Base-by-base conservation (phyloP, 2,329 filamentous ascomycete genomes). In the Cryoendolithus antarcticus region DNA sequence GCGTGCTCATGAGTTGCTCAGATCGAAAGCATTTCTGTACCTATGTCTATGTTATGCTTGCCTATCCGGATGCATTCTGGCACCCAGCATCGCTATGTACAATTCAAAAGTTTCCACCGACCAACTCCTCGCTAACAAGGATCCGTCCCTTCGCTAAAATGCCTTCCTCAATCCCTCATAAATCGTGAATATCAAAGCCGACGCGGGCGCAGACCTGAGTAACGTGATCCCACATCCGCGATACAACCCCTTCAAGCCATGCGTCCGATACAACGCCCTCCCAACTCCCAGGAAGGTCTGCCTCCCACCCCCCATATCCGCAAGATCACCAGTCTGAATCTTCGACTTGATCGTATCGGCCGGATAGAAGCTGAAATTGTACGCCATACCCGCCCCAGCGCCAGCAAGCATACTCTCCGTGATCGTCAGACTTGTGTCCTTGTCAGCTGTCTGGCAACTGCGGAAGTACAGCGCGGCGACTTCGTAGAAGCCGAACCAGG, bases 341-440 rank as follows among this genome's bases (percentile, higher is more conserved):
- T 89, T 78, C 11, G 84, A 93, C 65, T 98, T 98, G 67, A 98
- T 82, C 1, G 91, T 98, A 59, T 98, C 91, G 36, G 91, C 91
- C 0, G 91, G 91, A 59, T 91, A 98, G 69, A 96, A 95, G 13
- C 93, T 66, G 58, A 96, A 96, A 60, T 98, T 98, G 65, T 98
- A 98, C 29, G 78, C 80, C 66, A 95, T 83, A 39, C 91, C 91
- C 3, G 89, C 91, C 6, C 79, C 76, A 2, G 89, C 89, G 32
- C 89, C 89, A 1, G 88, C 84, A 12, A 85, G 58, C 55, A 93
- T 85, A 60, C 93, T 86, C 62, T 95, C 86, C 71, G 82, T 83
- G 4, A 95, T 61, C 4, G 85, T 82, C 7, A 95, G 65, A 1
- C 77, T 43, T n/a, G 48, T 68, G 35, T 72, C 64, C 4, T 69